Evolutionary conservation across 805 yeast species (phyloP).

Genomic region (Peterozyma xylosa): DNA sequence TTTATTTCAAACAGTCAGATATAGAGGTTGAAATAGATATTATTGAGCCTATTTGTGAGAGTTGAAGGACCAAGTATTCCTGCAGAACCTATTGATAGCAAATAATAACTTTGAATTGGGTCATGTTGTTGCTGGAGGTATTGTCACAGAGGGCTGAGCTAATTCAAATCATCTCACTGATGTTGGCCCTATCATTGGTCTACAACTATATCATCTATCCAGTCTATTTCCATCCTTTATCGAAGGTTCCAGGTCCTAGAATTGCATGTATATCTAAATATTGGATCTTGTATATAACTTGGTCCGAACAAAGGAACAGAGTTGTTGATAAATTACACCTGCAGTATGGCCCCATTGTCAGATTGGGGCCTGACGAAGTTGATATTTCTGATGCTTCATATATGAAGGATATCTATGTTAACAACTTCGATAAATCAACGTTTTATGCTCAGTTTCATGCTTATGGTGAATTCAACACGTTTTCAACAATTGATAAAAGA

Average conservation of each 20-base stretch:
- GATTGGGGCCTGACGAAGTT: conserved; percentile 54
- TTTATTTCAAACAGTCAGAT: no score
- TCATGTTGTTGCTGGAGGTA: no score
- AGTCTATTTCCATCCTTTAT: conserved; percentile 38
- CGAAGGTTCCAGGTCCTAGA: conserved; percentile 52
- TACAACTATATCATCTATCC: conserved; percentile 37
- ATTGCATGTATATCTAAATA: conserved; percentile 36
- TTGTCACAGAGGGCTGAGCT: no score
- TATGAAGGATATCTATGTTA: conserved; percentile 48
- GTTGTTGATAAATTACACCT: conserved; percentile 43
- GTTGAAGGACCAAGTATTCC: no score
- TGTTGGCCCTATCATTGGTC: not conserved
- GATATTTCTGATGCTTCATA: conserved; percentile 45
- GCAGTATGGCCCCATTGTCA: conserved; percentile 54
- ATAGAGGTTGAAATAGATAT: no score
- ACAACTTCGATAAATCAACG: conserved; percentile 45
- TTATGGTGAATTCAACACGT: conserved; percentile 52
- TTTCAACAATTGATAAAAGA: conserved; percentile 44
- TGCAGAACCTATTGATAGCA: no score
- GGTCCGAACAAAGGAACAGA: conserved; percentile 41
- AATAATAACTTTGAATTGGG: no score
- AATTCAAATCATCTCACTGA: no score
- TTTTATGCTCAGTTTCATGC: conserved; percentile 56
- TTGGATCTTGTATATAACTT: conserved; percentile 32
- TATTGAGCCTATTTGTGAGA: no score